Percentiles rank a stretch among this genome's conserved stretches.
Conservation (phyloP, 352 stramenopile species). For the Globisporangium mamillatum region DNA sequence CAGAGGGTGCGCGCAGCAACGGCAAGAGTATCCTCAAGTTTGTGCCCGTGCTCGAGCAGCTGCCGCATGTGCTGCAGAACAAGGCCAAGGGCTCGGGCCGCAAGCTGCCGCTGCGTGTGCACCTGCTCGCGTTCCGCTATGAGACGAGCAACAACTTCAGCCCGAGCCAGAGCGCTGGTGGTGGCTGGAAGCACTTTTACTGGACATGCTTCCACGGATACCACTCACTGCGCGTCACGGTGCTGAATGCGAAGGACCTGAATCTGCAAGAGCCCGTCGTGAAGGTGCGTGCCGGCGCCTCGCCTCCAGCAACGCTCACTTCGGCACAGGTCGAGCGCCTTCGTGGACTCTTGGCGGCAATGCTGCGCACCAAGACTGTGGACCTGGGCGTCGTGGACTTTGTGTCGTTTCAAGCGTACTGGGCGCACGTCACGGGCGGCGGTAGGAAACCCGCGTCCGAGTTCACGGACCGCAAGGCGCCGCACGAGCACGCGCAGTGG, state of each 20-base stretch:
- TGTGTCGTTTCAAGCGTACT: slow-evolving; percentile 82
- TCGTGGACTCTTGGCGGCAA: slow-evolving; percentile 61
- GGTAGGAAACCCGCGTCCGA: slow-evolving; percentile 60
- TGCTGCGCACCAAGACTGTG: slow-evolving; percentile 78
- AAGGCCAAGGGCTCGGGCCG: slow-evolving; percentile 18
- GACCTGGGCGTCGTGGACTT: slow-evolving; percentile 69
- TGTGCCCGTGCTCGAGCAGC: slow-evolving; percentile 58
- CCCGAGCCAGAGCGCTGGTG: slow-evolving; percentile 64
- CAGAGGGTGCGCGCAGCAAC: slow-evolving; percentile 77
- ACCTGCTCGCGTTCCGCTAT: slow-evolving; percentile 78
- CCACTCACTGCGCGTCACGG: slow-evolving; percentile 60
- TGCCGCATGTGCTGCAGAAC: slow-evolving; percentile 31
- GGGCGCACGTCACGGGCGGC: slow-evolving; percentile 69
- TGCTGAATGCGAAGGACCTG: slow-evolving; percentile 60
- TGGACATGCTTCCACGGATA: slow-evolving; percentile 67
- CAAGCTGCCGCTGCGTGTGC: slow-evolving; percentile 38
- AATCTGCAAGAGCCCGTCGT: slow-evolving; percentile 43
- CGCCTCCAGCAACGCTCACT: slow-evolving; percentile 40
- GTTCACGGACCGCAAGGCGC: slow-evolving; percentile 83
- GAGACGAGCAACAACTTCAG: slow-evolving; percentile 68
- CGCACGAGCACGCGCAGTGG: slow-evolving; percentile 84
- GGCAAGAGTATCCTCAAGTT: slow-evolving; percentile 76
- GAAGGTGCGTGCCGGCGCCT: slow-evolving; percentile 20
- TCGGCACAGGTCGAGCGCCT: slow-evolving; percentile 57
- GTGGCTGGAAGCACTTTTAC: slow-evolving; percentile 58